Evolutionary conservation across 345 rosid genomes (phyloP).

Genomic region (Gossypium australe): DNA sequence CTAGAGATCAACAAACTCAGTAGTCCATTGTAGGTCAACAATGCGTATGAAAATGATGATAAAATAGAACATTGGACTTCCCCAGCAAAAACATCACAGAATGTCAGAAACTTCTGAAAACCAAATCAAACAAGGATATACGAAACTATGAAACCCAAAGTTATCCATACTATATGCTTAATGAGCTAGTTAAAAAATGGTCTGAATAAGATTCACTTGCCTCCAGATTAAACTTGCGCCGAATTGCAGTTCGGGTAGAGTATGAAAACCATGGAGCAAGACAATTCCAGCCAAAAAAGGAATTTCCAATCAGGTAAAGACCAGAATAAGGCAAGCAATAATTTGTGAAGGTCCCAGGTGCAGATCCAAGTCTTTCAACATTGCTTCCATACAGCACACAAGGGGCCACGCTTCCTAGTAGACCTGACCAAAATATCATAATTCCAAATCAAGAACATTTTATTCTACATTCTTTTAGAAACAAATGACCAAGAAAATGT

Average conservation of each 20-base stretch:
- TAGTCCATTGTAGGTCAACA: neutral
- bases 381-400: slow-evolving; percentile 87
- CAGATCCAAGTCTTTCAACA: slow-evolving; percentile 78
- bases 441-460: neutral
- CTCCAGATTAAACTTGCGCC: slow-evolving; percentile 87
- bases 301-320: slow-evolving; percentile 62
- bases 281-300: slow-evolving; percentile 64
- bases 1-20: neutral
- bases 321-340: slow-evolving; percentile 75
- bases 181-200: neutral
- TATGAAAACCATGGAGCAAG: slow-evolving; percentile 90
- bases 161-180: neutral
- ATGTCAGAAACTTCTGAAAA: neutral
- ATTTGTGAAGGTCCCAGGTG: slow-evolving; percentile 69
- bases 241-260: slow-evolving; percentile 66
- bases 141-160: neutral
- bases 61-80: neutral
- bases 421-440: slow-evolving; percentile 39
- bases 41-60: neutral
- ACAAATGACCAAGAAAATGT: neutral
- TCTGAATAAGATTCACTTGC: slow-evolving; percentile 30
- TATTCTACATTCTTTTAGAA: neutral
- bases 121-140: neutral
- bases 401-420: slow-evolving; percentile 84
- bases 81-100: neutral